Conservation (phyloP, 805 yeast species). For the Yarrowia phangngaensis region DNA sequence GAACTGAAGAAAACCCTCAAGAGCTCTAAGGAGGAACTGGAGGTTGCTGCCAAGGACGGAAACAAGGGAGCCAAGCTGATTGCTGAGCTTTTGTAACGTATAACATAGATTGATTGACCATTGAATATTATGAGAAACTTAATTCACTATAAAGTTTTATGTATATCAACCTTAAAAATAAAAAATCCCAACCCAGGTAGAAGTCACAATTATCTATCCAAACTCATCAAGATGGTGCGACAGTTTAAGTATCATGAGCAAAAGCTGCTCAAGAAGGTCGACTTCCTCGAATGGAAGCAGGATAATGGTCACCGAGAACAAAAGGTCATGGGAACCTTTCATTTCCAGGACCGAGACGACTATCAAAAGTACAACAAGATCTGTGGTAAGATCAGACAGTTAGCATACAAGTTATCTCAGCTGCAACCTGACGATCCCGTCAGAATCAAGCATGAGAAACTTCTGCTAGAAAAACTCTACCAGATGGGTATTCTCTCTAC, state of each 20-base stretch:
- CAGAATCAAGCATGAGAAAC: constrained; percentile 82
- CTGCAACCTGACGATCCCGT: constrained; percentile 84
- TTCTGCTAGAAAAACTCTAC: constrained; percentile 79
- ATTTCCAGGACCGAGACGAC: constrained; percentile 91
- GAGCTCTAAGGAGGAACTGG: constrained; percentile 35
- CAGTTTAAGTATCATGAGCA: constrained; percentile 91
- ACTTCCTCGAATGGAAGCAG: constrained; percentile 95
- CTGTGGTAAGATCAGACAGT: constrained; percentile 85
- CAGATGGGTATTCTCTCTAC: constrained; percentile 84
- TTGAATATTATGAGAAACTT: no score
- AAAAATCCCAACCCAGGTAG: constrained; percentile 10
- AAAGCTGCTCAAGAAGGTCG: constrained; percentile 90
- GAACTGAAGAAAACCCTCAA: constrained; percentile 54
- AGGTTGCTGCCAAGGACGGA: constrained; percentile 33
- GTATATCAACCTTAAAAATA: constrained; percentile 5
- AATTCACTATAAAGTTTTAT: no score
- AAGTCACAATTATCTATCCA: no score
- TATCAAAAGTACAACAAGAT: constrained; percentile 89
- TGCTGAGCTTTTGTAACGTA: constrained; percentile 29
- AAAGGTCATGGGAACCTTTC: constrained; percentile 93
- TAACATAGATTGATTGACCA: no score
- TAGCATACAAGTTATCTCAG: constrained; percentile 80
- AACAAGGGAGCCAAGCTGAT: constrained; percentile 41
- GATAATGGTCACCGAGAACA: constrained; percentile 93
- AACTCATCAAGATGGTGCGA: constrained; percentile 41